These are phyloP conservation scores for Globisporangium spiculum DNA, from an alignment of 352 stramenopile genomes.

Conservation along the genomic window DNA sequence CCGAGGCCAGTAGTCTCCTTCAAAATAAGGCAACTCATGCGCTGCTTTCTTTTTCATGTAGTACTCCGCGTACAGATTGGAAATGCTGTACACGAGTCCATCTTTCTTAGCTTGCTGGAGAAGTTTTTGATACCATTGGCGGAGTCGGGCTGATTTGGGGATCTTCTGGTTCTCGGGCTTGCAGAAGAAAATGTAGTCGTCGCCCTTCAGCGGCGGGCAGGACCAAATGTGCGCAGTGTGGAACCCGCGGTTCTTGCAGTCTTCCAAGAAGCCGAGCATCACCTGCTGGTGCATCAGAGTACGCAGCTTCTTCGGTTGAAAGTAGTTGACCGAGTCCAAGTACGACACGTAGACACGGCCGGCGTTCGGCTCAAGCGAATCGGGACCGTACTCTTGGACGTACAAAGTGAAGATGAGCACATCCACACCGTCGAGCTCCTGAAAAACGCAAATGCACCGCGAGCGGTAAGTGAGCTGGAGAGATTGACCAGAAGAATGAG, in stretches of 20 bases:
- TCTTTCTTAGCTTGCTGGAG: slow-evolving; percentile 79
- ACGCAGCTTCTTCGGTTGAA: slow-evolving; percentile 85
- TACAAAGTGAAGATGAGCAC: slow-evolving; percentile 89
- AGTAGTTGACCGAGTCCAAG: slow-evolving; percentile 88
- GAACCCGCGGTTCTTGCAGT: slow-evolving; percentile 86
- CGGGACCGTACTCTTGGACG: slow-evolving; percentile 83
- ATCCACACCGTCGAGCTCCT: slow-evolving; percentile 86
- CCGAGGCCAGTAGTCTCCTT: slow-evolving; percentile 98
- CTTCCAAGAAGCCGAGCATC: slow-evolving; percentile 85
- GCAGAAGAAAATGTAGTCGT: slow-evolving; percentile 91
- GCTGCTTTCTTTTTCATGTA: slow-evolving; percentile 87
- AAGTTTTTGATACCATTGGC: slow-evolving; percentile 86
- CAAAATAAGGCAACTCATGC: slow-evolving; percentile 96
- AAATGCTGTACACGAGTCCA: slow-evolving; percentile 76
- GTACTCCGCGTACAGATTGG: slow-evolving; percentile 85
- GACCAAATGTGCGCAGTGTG: slow-evolving; percentile 89
- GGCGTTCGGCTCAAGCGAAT: slow-evolving; percentile 72
- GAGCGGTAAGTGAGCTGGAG: slow-evolving; percentile 84
- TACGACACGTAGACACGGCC: slow-evolving; percentile 88
- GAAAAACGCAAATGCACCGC: slow-evolving; percentile 89
- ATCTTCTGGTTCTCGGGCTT: slow-evolving; percentile 91
- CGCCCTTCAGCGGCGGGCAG: slow-evolving; percentile 83
- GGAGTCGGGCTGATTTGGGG: slow-evolving; percentile 81
- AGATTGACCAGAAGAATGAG: slow-evolving; percentile 23
- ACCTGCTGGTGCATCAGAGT: slow-evolving; percentile 89